A percentile compares a stretch with the other conserved stretches of the same genome.
Evolutionary conservation across 371 early-diverging fungal species (phyloP).

Genomic region (Mortierella polycephala): DNA sequence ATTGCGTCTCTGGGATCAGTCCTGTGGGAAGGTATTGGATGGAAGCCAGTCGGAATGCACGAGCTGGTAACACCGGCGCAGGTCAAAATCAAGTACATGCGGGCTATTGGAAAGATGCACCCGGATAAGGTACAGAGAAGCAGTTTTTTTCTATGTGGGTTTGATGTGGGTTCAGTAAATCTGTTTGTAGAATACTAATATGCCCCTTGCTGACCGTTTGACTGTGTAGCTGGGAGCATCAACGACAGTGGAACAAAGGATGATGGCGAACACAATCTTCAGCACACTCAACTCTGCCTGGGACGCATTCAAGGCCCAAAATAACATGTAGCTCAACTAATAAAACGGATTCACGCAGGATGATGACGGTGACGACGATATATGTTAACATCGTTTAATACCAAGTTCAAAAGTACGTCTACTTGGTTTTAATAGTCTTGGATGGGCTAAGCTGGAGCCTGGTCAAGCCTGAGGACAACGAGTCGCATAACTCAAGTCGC

Average conservation of each 20-base stretch:
- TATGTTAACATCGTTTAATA: background rate
- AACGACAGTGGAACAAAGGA: constrained; percentile 80
- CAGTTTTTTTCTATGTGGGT: background rate
- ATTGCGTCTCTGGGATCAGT: constrained; percentile 85
- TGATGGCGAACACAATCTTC: constrained; percentile 92
- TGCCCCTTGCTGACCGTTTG: background rate
- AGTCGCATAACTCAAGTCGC: too few relatives aligned
- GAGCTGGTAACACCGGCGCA: constrained; percentile 87
- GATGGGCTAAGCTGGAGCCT: background rate
- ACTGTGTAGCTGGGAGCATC: constrained; percentile 58
- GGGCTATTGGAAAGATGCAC: constrained; percentile 92
- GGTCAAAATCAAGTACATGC: constrained; percentile 93
- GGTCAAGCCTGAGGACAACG: too few relatives aligned
- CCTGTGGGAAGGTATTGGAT: constrained; percentile 80
- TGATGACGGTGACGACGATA: background rate
- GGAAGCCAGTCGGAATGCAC: constrained; percentile 81
- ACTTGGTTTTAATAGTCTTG: background rate
- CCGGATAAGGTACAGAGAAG: constrained; percentile 87
- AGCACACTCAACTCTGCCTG: constrained; percentile 93
- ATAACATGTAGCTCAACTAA: constrained; percentile 59
- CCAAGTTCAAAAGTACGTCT: background rate
- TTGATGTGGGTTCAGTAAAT: constrained; percentile 7
- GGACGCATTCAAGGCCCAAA: constrained; percentile 87
- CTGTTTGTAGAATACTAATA: background rate
- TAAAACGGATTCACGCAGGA: background rate